phyloP scores from a whole-genome alignment of 2,329 filamentous ascomycete species.

The Leptographium radiaticola region DNA sequence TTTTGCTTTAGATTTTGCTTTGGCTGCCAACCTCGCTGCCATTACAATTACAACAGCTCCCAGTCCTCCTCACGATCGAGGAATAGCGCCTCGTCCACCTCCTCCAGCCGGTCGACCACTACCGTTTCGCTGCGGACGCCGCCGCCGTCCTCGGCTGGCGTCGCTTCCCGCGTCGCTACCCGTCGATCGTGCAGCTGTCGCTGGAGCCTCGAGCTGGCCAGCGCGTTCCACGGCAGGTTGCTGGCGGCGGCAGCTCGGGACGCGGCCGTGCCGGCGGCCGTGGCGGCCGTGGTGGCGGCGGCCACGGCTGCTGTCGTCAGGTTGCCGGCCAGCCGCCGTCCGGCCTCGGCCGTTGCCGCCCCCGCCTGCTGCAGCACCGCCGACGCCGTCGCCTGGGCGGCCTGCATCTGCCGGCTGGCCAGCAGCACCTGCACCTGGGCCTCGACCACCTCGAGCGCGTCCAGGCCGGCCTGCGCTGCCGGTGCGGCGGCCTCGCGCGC shows the following conservation, averaged over 20 bases:
- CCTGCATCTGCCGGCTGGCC: not conserved
- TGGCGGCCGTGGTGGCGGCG: not conserved
- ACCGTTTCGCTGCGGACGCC: not conserved
- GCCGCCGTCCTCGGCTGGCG: not conserved
- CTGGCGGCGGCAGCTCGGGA: not conserved
- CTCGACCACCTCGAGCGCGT: too few species aligned
- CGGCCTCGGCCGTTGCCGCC: not conserved
- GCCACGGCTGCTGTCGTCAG: not conserved
- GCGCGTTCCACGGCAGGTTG: not conserved
- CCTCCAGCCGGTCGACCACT: not conserved
- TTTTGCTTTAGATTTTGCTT: too few species aligned
- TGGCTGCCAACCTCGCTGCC: too few species aligned
- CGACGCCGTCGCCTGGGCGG: not conserved
- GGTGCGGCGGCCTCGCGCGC: not conserved
- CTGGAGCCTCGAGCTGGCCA: not conserved
- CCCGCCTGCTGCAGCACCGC: not conserved
- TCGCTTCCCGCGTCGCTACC: not conserved
- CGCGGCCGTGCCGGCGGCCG: not conserved
- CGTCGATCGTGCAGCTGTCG: not conserved
- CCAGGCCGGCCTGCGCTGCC: not conserved
- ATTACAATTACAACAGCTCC: not conserved
- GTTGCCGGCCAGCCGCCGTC: not conserved
- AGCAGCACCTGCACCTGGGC: not conserved
- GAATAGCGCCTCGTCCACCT: not conserved
- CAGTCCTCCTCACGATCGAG: not conserved